These are phyloP conservation scores for Edaphochlamys debaryana DNA, from an alignment of 139 green algal genomes.

Conservation along the genomic window DNA sequence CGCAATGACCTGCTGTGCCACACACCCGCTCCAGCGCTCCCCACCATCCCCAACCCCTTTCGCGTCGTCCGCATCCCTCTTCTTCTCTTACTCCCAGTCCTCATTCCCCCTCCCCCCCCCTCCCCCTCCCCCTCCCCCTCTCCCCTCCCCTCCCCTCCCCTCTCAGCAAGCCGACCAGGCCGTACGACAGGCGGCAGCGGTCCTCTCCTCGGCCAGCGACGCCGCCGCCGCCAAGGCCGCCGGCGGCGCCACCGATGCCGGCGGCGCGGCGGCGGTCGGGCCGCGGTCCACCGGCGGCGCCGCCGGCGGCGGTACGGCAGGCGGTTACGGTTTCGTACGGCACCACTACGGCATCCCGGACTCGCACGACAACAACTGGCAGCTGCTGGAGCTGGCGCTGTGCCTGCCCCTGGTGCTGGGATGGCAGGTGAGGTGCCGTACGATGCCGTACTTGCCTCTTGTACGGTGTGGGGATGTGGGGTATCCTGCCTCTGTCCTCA, in stretches of 20 bases:
- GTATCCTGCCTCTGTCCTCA: background rate
- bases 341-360: conserved; percentile 48
- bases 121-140: no score
- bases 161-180: background rate
- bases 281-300: background rate
- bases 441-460: no score
- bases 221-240: background rate
- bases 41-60: no score
- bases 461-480: background rate
- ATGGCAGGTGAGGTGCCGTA: conserved; percentile 40
- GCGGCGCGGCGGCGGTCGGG: background rate
- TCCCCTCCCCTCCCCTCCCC: no score
- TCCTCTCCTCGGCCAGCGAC: background rate
- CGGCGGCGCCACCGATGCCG: background rate
- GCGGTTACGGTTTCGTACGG: no score
- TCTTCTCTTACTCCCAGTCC: no score
- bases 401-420: conserved; percentile 64
- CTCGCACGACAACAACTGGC: conserved; percentile 72
- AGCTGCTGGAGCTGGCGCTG: conserved; percentile 65
- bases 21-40: no score
- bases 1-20: no score
- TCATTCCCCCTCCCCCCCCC: no score
- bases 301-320: background rate
- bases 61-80: no score
- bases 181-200: background rate